phyloP scores from a whole-genome alignment of 2,329 filamentous ascomycete species.

The Emericellopsis cladophorae region DNA sequence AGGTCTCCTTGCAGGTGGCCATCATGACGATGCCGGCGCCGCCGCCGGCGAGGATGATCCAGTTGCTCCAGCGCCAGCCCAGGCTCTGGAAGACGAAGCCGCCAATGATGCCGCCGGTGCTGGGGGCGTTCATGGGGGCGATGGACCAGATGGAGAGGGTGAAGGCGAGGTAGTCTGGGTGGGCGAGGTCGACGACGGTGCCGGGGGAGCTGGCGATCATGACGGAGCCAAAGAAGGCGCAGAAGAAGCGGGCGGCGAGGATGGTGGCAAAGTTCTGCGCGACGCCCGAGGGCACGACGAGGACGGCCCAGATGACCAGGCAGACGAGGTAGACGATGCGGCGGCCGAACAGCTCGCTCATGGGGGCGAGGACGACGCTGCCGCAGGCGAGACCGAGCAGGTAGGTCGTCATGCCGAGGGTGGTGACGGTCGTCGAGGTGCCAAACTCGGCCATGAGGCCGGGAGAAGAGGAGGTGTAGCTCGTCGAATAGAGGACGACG shows the following conservation, averaged over 20 bases:
- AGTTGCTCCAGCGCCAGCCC: constrained; percentile 83
- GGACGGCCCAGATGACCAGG: constrained; percentile 48
- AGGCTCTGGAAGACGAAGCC: constrained; percentile 58
- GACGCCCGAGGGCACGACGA: constrained; percentile 61
- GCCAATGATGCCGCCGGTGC: constrained; percentile 58
- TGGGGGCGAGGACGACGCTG: constrained; percentile 59
- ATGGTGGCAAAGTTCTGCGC: constrained; percentile 55
- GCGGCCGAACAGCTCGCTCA: constrained; percentile 59
- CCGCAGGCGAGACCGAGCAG: constrained; percentile 62
- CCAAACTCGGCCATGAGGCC: constrained; percentile 58
- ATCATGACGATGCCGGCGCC: constrained; percentile 49
- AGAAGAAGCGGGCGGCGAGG: constrained; percentile 63
- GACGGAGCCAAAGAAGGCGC: constrained; percentile 50
- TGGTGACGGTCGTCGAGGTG: constrained; percentile 46
- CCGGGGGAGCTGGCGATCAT: constrained; percentile 79
- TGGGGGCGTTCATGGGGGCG: constrained; percentile 69
- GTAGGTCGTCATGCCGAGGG: constrained; percentile 69
- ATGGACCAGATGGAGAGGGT: constrained; percentile 75
- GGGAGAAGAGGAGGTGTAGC: constrained; percentile 60
- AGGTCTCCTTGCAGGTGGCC: constrained; percentile 57
- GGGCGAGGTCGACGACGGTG: constrained; percentile 71
- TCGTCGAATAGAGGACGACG: constrained; percentile 63
- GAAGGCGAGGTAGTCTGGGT: constrained; percentile 67
- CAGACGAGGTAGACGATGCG: constrained; percentile 57
- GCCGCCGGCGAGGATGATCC: constrained; percentile 63